Conservation (phyloP, 2,329 filamentous ascomycete species). For the Fusarium praegraminearum region DNA sequence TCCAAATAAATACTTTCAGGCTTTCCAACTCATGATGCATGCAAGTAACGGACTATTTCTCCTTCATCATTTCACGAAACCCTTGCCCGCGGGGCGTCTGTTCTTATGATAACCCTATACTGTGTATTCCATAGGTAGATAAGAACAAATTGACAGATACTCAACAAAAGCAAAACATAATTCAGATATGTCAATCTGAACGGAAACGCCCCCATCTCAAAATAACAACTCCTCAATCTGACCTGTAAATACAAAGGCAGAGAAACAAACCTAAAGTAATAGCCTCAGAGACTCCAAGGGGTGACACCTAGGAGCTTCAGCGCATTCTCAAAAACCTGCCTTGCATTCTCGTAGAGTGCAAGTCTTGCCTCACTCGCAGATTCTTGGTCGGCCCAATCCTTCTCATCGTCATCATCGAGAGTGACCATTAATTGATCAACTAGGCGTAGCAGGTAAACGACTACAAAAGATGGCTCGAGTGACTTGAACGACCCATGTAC, state of each 20-base stretch:
- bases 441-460: conserved; percentile 65
- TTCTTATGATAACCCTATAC: not conserved
- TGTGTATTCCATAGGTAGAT: not conserved
- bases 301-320: conserved; percentile 56
- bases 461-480: conserved; percentile 74
- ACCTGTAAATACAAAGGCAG: too few relatives aligned
- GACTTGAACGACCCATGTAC: conserved; percentile 72
- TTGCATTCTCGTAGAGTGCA: conserved; percentile 65
- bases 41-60: not conserved
- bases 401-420: conserved; percentile 65
- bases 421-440: conserved; percentile 31
- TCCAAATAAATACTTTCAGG: not conserved
- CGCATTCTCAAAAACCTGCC: conserved; percentile 47
- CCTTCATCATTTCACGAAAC: not conserved
- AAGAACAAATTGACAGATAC: not conserved
- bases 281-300: conserved; percentile 16
- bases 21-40: not conserved
- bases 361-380: conserved; percentile 67
- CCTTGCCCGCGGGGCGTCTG: not conserved
- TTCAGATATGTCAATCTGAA: conserved; percentile 1
- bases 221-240: not conserved
- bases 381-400: conserved; percentile 53
- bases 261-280: not conserved
- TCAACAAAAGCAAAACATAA: not conserved
- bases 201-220: not conserved